Evolutionary conservation across 2,329 filamentous ascomycete species (phyloP), one percentile per base, ranked within the genome.

Genomic region (Trichocomaceae sp.): DNA sequence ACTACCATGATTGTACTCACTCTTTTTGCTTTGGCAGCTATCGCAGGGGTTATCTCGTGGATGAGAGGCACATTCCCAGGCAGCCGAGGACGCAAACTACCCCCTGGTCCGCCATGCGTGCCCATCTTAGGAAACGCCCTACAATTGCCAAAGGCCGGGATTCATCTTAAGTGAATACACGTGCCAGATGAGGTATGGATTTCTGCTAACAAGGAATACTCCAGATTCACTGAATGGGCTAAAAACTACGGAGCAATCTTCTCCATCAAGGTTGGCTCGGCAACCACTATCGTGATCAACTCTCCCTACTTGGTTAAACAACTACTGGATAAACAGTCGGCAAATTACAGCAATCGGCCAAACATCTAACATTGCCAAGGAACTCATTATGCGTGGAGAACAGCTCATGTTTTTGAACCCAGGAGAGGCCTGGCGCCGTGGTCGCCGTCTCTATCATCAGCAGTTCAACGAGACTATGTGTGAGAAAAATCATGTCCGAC

Each of bases 191-290:
- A 26, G 23, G 23, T 26, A 26, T 26, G 23, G 23, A 26, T 26
- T 7, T 26, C 23, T 26, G 23, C 23, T 26, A 26, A 26, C 7
- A 26, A 26, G 23, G 23, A 26, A 26, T 10, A 17, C 20, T n/a
- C 31, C 51, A 75, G 69, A 59, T 74, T 77, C 59, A 71, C 69
- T n/a, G 63, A 76, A 66, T 77, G 74, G 75, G 70, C 75, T 0
- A 62, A 68, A 19, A 49, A 64, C 20, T 77, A 77, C 56, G 75
- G 75, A 23, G 67, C 66, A 0, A 64, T 78, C 19, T 77, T 65
- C 57, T 67, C 65, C 0, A 65, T 76, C 50, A 78, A 77, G 57
- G 62, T 77, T 10, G 74, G 74, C 2, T 64, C 65, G 1, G 67
- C 63, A 5, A 77, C 69, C 1, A 66, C 67, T 15, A 67, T 75